phyloP scores from a whole-genome alignment of 768 basidiomycete genomes.

The Solioccasus polychromus region DNA sequence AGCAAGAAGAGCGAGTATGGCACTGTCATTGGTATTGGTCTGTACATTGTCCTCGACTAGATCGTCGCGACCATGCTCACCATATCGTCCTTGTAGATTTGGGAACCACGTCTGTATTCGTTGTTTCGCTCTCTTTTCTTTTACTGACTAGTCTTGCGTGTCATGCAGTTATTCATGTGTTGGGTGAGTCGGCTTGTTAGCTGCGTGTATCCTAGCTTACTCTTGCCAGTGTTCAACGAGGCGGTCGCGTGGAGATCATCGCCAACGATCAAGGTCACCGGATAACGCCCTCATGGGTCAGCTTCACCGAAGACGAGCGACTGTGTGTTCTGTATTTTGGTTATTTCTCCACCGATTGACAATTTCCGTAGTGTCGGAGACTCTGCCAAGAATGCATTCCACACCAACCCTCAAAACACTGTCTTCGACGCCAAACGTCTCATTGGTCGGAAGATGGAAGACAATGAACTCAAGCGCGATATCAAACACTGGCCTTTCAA shows the following conservation, averaged over 20 bases:
- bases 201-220: background rate
- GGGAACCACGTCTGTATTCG: conserved; percentile 73
- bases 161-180: conserved; percentile 85
- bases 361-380: conserved; percentile 66
- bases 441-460: conserved; percentile 89
- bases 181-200: conserved; percentile 52
- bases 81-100: conserved; percentile 52
- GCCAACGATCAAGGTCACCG: conserved; percentile 89
- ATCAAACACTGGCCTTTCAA: conserved; percentile 94
- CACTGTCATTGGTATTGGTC: conserved; percentile 90
- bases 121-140: background rate
- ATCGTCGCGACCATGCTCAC: background rate
- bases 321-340: conserved; percentile 33
- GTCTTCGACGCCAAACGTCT: conserved; percentile 99
- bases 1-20: conserved; percentile 69
- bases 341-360: background rate
- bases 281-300: conserved; percentile 87
- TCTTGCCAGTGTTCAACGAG: conserved; percentile 65
- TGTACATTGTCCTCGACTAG: conserved; percentile 18
- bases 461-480: conserved; percentile 79
- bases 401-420: conserved; percentile 92
- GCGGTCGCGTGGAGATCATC: conserved; percentile 85
- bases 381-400: conserved; percentile 93
- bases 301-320: conserved; percentile 77
- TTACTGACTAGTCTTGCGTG: conserved; percentile 21